Evolutionary conservation across 495 filamentous ascomycete genomes (phyloP), one percentile per base, ranked within the genome.

Genomic region (Aspergillus nidulans): DNA sequence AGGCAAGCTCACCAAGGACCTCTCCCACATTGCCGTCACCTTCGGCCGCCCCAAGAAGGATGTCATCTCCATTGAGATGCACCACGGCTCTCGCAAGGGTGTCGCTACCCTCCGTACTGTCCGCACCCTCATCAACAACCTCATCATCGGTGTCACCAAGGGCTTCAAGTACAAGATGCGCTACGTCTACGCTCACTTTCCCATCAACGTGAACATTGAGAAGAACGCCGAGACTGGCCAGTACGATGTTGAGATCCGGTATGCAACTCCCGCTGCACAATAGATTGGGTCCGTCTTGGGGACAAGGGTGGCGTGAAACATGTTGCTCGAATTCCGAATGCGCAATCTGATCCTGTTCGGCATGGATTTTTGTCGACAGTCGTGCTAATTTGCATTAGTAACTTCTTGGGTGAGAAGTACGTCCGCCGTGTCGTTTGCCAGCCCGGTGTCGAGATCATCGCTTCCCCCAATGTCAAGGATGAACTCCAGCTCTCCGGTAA

Each of bases 101-200:
- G 87, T 98, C 68, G 94, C 94, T 73, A 89, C 94, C 57, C 90
- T 98, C 70, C 92, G 94, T 66, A 98, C 94, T 66, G 94, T 98
- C 85, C 88, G 88, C 65, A 91, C 91, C 53, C 67, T 97, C 75
- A 96, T 98, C 82, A 88, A 94, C 84, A 98, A 98, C 86, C 66
- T 98, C 75, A 89, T 97, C 77, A 87, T 90, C 70, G 94, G 94
- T 75, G 94, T 98, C 57, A 98, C 95, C 70, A 92, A 88, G 80
- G 94, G 94, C 58, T 98, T 88, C 89, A 92, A 92, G 81, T 98
- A 98, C 88, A 98, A 97, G 88, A 97, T 98, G 94, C 89, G 94
- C 63, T 98, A 98, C 78, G 94, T 98, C 78, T 98, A 98, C 75
- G 94, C 94, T 66, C 94, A 98, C 85, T 98, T 98, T 73, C 94